A percentile compares a stretch with the other conserved stretches of the same genome.
Conservation (phyloP, 2,329 filamentous ascomycete species). For the Periconia sp. region DNA sequence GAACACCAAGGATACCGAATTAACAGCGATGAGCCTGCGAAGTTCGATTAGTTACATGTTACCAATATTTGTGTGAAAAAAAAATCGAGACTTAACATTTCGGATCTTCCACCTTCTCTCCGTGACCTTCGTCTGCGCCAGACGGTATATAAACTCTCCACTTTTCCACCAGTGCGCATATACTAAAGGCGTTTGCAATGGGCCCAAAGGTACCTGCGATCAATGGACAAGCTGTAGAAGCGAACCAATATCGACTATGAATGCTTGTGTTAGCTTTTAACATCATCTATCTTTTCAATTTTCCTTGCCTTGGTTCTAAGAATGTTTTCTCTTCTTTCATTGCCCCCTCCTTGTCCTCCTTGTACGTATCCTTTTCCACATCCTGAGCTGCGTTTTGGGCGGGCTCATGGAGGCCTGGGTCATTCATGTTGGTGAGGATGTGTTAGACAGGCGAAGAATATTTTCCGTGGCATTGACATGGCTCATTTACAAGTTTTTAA, state of each 20-base stretch:
- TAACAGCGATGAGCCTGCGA: slow-evolving; percentile 54
- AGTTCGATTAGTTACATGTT: background rate
- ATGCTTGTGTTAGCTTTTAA: background rate
- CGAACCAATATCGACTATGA: slow-evolving; percentile 60
- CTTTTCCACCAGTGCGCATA: slow-evolving; percentile 58
- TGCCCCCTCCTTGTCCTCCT: slow-evolving; percentile 36
- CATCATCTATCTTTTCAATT: background rate
- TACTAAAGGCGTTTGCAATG: slow-evolving; percentile 57
- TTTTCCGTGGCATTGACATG: background rate
- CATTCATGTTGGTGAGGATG: slow-evolving; percentile 33
- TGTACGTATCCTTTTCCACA: slow-evolving; percentile 42
- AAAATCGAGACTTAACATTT: slow-evolving; percentile 51
- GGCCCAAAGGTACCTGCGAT: slow-evolving; percentile 59
- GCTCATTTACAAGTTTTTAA: background rate
- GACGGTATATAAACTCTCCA: slow-evolving; percentile 58
- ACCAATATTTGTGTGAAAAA: background rate
- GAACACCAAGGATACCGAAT: slow-evolving; percentile 57
- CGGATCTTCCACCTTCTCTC: slow-evolving; percentile 54
- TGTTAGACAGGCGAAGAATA: background rate
- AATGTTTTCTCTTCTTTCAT: slow-evolving; percentile 47
- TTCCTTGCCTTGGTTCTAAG: slow-evolving; percentile 45
- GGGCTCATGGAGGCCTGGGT: slow-evolving; percentile 56
- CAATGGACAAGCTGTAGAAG: slow-evolving; percentile 60
- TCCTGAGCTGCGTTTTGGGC: slow-evolving; percentile 51
- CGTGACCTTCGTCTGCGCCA: slow-evolving; percentile 48